Evolutionary conservation across 805 yeast genomes (phyloP).

Genomic region (Torulaspora quercuum): DNA sequence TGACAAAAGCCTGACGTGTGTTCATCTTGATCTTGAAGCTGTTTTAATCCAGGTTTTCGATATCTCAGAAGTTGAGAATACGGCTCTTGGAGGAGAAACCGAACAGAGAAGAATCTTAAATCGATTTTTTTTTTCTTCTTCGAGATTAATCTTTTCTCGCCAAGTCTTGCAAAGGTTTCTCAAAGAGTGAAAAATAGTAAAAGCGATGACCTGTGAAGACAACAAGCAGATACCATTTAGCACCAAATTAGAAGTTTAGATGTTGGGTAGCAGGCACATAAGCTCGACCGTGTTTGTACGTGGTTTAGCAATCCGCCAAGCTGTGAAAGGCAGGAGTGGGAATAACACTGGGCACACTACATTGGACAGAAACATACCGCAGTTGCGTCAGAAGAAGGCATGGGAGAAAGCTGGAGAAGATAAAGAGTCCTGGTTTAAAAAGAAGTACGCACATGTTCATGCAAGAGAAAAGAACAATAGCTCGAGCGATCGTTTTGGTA

Average conservation of each 20-base stretch:
- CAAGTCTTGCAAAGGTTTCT: too few relatives aligned
- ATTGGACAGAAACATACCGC: slow-evolving; percentile 46
- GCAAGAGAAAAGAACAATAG: slow-evolving; percentile 42
- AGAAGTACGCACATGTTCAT: slow-evolving; percentile 64
- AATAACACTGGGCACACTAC: slow-evolving; percentile 4
- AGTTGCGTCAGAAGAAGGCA: slow-evolving; percentile 45
- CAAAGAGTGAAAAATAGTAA: neutral
- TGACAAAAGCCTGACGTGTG: slow-evolving; percentile 37
- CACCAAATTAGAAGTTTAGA: neutral
- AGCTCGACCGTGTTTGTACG: slow-evolving; percentile 1
- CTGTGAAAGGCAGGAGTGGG: slow-evolving; percentile 7
- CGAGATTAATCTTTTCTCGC: too few relatives aligned
- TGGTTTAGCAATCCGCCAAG: slow-evolving; percentile 9
- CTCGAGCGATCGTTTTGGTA: slow-evolving; percentile 15
- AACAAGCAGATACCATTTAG: too few relatives aligned
- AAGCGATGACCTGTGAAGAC: slow-evolving; percentile 2
- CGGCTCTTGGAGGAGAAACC: too few relatives aligned
- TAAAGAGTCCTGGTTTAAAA: slow-evolving; percentile 59
- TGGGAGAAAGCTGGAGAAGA: slow-evolving; percentile 63
- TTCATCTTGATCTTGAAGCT: slow-evolving; percentile 10
- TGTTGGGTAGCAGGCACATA: slow-evolving; percentile 1
- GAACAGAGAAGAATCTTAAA: too few relatives aligned
- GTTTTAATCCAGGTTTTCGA: too few relatives aligned
- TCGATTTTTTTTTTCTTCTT: too few relatives aligned
- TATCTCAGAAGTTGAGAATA: too few relatives aligned